Percentiles rank a stretch among this genome's conserved stretches.
phyloP scores from a whole-genome alignment of 768 basidiomycete species.

The Naganishia kalamii region DNA sequence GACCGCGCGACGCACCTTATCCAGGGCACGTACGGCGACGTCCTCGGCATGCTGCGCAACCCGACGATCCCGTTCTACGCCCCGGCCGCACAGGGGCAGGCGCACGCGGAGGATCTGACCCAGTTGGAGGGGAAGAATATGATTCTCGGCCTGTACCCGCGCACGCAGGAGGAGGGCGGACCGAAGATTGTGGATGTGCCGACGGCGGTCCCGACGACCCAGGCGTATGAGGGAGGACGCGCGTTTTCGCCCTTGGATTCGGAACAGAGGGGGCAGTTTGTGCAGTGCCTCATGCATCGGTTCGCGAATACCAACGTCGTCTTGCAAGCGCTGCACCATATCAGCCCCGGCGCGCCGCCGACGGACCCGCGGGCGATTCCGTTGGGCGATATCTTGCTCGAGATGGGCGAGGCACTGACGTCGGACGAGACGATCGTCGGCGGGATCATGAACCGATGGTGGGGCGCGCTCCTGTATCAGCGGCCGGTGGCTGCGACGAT shows the following conservation, averaged over 20 bases:
- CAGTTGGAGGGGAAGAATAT: conserved; percentile 40
- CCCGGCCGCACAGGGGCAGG: conserved; percentile 19
- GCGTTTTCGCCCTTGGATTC: conserved; percentile 27
- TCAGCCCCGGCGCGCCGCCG: conserved; percentile 41
- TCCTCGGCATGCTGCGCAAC: conserved; percentile 21
- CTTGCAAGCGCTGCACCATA: conserved; percentile 40
- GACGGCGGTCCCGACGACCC: conserved; percentile 30
- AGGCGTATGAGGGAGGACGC: not conserved
- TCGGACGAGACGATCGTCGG: conserved; percentile 43
- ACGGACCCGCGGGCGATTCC: conserved; percentile 33
- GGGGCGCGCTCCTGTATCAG: conserved; percentile 37
- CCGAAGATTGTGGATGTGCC: conserved; percentile 18
- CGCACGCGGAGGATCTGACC: conserved; percentile 32
- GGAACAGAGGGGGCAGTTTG: conserved; percentile 31
- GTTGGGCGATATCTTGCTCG: conserved; percentile 43
- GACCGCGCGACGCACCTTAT: conserved; percentile 28
- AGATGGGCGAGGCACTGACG: conserved; percentile 44
- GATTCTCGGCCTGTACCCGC: conserved; percentile 41
- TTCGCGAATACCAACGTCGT: conserved; percentile 44
- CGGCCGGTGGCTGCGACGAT: conserved; percentile 25
- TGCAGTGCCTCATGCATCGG: conserved; percentile 35
- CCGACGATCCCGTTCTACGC: conserved; percentile 22
- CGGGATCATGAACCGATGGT: conserved; percentile 42
- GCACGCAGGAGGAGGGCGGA: conserved; percentile 27
- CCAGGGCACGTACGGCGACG: conserved; percentile 19